Percentiles rank a stretch among this genome's conserved stretches.
Evolutionary conservation across 169 alveolate species (phyloP).

Genomic region (Cryptosporidium ryanae): DNA sequence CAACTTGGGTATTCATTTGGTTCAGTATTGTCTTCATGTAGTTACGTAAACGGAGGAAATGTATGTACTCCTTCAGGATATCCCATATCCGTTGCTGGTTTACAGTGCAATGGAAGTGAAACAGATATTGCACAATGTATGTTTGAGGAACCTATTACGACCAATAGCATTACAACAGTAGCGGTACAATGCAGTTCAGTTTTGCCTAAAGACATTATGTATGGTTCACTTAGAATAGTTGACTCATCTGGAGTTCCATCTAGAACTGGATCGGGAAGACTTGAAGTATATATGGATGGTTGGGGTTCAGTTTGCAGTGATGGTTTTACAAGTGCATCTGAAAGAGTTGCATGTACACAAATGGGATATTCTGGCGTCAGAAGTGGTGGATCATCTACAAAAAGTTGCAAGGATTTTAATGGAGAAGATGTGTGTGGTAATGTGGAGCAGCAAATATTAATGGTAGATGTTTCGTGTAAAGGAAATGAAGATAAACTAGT

Average conservation of each 20-base stretch:
- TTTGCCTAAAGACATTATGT: slow-evolving; percentile 46
- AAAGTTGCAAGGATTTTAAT: slow-evolving; percentile 83
- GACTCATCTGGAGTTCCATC: slow-evolving; percentile 67
- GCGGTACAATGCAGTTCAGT: slow-evolving; percentile 62
- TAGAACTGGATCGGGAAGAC: slow-evolving; percentile 70
- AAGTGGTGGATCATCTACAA: slow-evolving; percentile 88
- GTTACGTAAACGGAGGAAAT: slow-evolving; percentile 65
- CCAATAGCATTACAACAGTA: slow-evolving; percentile 45
- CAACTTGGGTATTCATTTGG: slow-evolving; percentile 63
- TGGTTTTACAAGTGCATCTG: slow-evolving; percentile 60
- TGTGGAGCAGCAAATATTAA: slow-evolving; percentile 83
- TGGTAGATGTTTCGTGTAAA: slow-evolving; percentile 84
- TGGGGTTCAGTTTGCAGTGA: slow-evolving; percentile 75
- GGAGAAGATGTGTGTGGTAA: slow-evolving; percentile 90
- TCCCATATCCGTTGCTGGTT: slow-evolving; percentile 71
- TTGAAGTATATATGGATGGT: slow-evolving; percentile 68
- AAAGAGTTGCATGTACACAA: slow-evolving; percentile 68
- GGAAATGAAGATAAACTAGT: slow-evolving; percentile 78
- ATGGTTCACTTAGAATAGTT: slow-evolving; percentile 71
- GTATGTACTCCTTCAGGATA: slow-evolving; percentile 70
- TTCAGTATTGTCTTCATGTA: slow-evolving; percentile 52
- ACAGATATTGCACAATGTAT: slow-evolving; percentile 60
- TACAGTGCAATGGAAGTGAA: slow-evolving; percentile 71
- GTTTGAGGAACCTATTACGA: slow-evolving; percentile 61
- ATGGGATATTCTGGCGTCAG: slow-evolving; percentile 74